phyloP scores from a whole-genome alignment of 2,329 filamentous ascomycete species.

The Beauveria pseudobassiana region DNA sequence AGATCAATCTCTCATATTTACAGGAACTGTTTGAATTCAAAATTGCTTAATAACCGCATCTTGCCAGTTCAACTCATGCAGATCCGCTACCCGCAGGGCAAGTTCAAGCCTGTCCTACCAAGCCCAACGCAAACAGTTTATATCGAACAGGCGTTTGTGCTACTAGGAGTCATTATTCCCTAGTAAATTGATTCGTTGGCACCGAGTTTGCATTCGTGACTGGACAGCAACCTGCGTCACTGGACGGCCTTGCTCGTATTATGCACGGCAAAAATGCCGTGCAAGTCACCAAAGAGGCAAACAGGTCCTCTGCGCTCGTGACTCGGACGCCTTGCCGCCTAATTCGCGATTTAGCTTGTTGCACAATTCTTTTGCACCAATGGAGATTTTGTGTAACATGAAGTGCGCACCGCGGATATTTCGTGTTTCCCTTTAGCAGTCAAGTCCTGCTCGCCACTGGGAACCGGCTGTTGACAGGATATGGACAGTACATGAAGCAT shows the following conservation, averaged over 20 bases:
- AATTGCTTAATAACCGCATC: too few species aligned
- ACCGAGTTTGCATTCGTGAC: not conserved
- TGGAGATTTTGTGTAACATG: not conserved
- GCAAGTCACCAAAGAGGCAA: not conserved
- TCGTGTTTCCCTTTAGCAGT: not conserved
- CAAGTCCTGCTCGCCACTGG: not conserved
- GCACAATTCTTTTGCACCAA: not conserved
- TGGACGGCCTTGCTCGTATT: not conserved
- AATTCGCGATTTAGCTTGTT: not conserved
- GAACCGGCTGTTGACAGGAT: too few species aligned
- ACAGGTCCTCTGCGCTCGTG: not conserved
- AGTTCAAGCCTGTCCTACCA: not conserved
- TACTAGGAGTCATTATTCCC: fast-evolving
- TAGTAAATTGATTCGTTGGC: not conserved
- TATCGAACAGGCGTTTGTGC: not conserved
- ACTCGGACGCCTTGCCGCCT: not conserved
- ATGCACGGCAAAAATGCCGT: not conserved
- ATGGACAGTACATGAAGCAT: too few species aligned
- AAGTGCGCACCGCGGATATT: not conserved
- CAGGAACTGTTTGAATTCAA: too few species aligned
- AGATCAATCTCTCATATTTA: too few species aligned
- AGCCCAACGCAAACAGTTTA: not conserved
- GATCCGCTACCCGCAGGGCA: not conserved
- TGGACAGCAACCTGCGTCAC: not conserved
- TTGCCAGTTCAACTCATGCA: too few species aligned